Percentiles rank a stretch among this genome's conserved stretches.
Conservation (phyloP, 176 grass and related monocot species). For the Oryza longistaminata region DNA sequence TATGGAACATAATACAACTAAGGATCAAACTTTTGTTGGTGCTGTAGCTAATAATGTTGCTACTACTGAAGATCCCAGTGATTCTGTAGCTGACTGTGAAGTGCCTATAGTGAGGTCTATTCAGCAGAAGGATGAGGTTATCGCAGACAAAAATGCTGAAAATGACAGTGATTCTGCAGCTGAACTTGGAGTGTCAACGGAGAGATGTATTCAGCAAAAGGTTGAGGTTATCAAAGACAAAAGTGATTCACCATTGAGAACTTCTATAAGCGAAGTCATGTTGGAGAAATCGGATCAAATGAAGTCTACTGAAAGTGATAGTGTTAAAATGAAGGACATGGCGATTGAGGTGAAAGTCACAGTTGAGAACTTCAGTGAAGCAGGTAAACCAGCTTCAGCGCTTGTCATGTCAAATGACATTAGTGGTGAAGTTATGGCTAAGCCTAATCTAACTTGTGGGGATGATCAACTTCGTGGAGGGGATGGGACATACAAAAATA, state of each 20-base stretch:
- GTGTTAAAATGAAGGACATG: conserved; percentile 33
- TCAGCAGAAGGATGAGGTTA: neutral
- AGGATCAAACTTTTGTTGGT: conserved; percentile 9
- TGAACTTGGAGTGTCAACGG: conserved; percentile 21
- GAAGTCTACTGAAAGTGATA: conserved; percentile 15
- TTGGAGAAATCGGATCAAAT: conserved; percentile 14
- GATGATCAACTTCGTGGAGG: conserved; percentile 43
- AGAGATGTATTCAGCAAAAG: conserved; percentile 13
- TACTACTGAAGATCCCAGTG: conserved; percentile 10
- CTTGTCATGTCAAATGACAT: conserved; percentile 26
- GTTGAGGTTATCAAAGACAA: neutral
- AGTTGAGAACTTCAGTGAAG: conserved; percentile 29
- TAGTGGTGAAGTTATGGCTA: conserved; percentile 33
- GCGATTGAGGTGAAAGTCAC: conserved; percentile 10
- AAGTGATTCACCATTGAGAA: neutral
- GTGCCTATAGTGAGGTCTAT: conserved; percentile 24
- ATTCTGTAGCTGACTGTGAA: conserved; percentile 34
- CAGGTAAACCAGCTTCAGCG: conserved; percentile 6
- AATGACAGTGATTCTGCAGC: conserved; percentile 28
- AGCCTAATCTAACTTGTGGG: conserved; percentile 45
- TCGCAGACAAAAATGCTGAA: conserved; percentile 15
- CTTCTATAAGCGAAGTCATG: conserved; percentile 6
- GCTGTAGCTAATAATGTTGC: neutral
- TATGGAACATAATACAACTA: conserved; percentile 14
- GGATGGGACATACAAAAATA: conserved; percentile 37